phyloP scores from a whole-genome alignment of 805 yeast species.

The Zygotorulaspora florentina region DNA sequence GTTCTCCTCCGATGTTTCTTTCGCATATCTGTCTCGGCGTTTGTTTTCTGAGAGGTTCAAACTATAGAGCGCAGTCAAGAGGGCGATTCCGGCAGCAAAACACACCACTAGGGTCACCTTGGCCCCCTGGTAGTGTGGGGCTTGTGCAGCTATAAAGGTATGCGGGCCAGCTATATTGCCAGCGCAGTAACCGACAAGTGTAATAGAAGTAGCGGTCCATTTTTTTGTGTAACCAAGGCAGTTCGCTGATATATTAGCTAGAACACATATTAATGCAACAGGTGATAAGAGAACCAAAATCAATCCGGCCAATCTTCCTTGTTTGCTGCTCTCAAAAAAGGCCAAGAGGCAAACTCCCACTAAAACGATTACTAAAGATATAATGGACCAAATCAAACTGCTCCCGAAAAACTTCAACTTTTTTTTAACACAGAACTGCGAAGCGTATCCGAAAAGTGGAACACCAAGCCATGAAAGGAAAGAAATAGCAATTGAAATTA shows the following conservation, averaged over 20 bases:
- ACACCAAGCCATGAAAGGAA: constrained; percentile 43
- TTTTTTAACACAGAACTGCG: constrained; percentile 19
- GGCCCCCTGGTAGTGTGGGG: constrained; percentile 45
- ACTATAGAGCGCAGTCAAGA: constrained; percentile 31
- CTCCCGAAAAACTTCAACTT: constrained; percentile 13
- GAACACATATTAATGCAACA: constrained; percentile 35
- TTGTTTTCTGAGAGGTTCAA: constrained; percentile 39
- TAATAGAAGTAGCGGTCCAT: constrained; percentile 52
- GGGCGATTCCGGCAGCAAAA: constrained; percentile 39
- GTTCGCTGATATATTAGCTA: constrained; percentile 41
- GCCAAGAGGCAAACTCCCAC: constrained; percentile 43
- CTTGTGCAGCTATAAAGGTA: constrained; percentile 59
- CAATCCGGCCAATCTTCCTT: constrained; percentile 40
- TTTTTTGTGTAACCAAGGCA: constrained; percentile 76
- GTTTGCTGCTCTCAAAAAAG: constrained; percentile 35
- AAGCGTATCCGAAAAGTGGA: constrained; percentile 28
- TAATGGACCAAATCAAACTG: constrained; percentile 33
- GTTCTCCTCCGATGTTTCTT: constrained; percentile 14
- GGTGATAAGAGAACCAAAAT: constrained; percentile 37
- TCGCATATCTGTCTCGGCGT: constrained; percentile 38
- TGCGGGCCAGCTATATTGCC: constrained; percentile 75
- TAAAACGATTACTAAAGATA: constrained; percentile 30
- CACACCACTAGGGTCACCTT: constrained; percentile 50
- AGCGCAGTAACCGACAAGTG: constrained; percentile 60
- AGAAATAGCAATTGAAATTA: constrained; percentile 46